Base-by-base conservation (phyloP, 345 rosid genomes). In the Euphorbia peplus region DNA sequence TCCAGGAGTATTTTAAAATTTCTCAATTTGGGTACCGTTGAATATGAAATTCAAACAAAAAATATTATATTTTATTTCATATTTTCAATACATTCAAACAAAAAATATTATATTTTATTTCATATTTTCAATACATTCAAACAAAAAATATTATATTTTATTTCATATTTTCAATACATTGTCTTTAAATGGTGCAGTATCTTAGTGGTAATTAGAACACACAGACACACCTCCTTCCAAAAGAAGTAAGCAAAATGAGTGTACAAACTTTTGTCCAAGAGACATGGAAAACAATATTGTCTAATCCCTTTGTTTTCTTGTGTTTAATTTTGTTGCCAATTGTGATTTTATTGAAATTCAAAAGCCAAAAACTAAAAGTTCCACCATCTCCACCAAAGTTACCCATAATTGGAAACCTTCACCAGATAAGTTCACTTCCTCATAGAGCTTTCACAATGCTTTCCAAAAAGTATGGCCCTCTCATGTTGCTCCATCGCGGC, bases 401-500 rank as follows among this genome's bases (percentile, higher is more conserved):
- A 47, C 81, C 78, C 0, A 15, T 74, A n/a, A 70, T 74, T 24
- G 78, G 81, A 11, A 74, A 78, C 42, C 66, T 74, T 29, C 78
- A 73, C 69, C 78, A 50, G 22, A 22, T 70, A 8, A 68, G 70
- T 37, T 24, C 6, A 30, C 69, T 56, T 3, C 78, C 62, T 5
- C 66, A 74, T n/a, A 60, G 61, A 15, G 55, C 69, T 24, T 32
- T 73, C 32, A 57, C 14, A 29, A 12, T 30, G 1, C 76, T 75
- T 10, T 78, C 82, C 0, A 6, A 28, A 8, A 71, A 78, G 32
- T 57, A 66, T 51, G 81, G 81, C 29, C 75, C 75, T 32, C 5
- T 67, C 25, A 71, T 74, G 82, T 35, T 68, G 11, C 8, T 71
- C 39, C 54, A 24, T 18, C 25, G 52, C 1, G 79, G 82, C 22